phyloP scores from a whole-genome alignment of 352 stramenopile genomes.

The Elongisporangium undulatum region DNA sequence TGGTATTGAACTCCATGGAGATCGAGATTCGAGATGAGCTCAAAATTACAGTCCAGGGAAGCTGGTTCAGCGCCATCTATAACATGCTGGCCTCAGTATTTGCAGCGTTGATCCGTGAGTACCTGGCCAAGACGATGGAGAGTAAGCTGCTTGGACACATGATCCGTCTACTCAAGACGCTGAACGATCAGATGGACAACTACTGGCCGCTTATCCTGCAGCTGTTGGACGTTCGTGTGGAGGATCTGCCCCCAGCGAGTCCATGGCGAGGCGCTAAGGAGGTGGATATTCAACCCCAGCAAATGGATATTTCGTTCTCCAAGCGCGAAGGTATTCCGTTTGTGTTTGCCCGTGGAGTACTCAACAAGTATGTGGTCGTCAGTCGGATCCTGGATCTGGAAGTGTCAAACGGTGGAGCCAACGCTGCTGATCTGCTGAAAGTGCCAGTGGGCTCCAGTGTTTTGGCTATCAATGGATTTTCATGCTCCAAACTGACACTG shows the following conservation, averaged over 20 bases:
- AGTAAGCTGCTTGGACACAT: conserved; percentile 77
- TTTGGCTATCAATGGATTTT: conserved; percentile 72
- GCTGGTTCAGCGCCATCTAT: conserved; percentile 85
- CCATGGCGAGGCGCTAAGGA: conserved; percentile 76
- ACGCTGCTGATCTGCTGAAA: conserved; percentile 28
- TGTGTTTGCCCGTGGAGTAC: conserved; percentile 56
- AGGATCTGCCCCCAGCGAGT: conserved; percentile 71
- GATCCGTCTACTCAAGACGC: conserved; percentile 75
- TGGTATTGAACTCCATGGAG: conserved; percentile 80
- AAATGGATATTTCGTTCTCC: conserved; percentile 58
- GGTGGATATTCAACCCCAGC: conserved; percentile 61
- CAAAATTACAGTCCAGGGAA: conserved; percentile 78
- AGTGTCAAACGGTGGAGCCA: conserved; percentile 2
- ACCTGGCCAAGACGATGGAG: conserved; percentile 83
- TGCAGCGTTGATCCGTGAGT: conserved; percentile 74
- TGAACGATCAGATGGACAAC: conserved; percentile 83
- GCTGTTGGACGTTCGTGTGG: conserved; percentile 70
- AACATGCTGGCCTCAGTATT: conserved; percentile 79
- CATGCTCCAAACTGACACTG: conserved; percentile 66
- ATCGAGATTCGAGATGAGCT: conserved; percentile 83
- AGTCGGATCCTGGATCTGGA: conserved; percentile 43
- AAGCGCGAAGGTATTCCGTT: conserved; percentile 52
- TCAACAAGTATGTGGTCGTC: conserved; percentile 70
- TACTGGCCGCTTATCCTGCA: conserved; percentile 86
- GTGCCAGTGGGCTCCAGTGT: conserved; percentile 58